Base-by-base conservation (phyloP, 108 stramenopile species). In the Aurantiochytrium sp. region DNA sequence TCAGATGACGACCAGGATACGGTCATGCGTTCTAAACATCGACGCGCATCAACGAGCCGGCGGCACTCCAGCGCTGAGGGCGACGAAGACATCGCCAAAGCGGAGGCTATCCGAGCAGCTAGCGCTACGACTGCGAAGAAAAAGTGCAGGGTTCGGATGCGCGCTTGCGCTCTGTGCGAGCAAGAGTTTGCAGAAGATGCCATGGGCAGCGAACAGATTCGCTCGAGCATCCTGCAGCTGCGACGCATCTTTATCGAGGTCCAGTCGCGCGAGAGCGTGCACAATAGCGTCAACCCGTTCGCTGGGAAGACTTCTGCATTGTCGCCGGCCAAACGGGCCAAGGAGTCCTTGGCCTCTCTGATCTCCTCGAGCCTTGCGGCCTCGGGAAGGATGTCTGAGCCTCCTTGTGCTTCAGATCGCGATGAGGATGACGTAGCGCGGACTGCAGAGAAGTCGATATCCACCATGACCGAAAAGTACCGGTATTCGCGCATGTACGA, bases 401-500 rank as follows among this genome's bases (percentile, higher is more conserved):
- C n/a, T n/a, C n/a, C n/a, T n/a, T n/a, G n/a, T n/a, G n/a, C n/a
- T n/a, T n/a, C n/a, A n/a, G n/a, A n/a, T n/a, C n/a, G n/a, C n/a
- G n/a, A n/a, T n/a, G n/a, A n/a, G n/a, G n/a, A n/a, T n/a, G n/a
- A n/a, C n/a, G n/a, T n/a, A n/a, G n/a, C n/a, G n/a, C 15, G 17
- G 15, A 52, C 15, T 52, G 15, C 50, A 17, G 50, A 52, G 50
- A 17, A 8, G 50, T 8, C 50, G 15, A 52, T 52, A 15, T 52
- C 50, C 15, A 15, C 50, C 50, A 52, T 52, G 50, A 48, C 12
- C 24, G 45, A 81, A n/a, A 81, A 81, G 39, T 81, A 48, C 24
- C 50, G 30, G 24, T 81, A 48, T n/a, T 81, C 73, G 12, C 39
- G 73, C 39, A 81, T 81, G 73, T 81, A 81, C 24, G 73, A 81